Base-by-base conservation (phyloP, 306 rosid species). In the Vigna angularis region DNA sequence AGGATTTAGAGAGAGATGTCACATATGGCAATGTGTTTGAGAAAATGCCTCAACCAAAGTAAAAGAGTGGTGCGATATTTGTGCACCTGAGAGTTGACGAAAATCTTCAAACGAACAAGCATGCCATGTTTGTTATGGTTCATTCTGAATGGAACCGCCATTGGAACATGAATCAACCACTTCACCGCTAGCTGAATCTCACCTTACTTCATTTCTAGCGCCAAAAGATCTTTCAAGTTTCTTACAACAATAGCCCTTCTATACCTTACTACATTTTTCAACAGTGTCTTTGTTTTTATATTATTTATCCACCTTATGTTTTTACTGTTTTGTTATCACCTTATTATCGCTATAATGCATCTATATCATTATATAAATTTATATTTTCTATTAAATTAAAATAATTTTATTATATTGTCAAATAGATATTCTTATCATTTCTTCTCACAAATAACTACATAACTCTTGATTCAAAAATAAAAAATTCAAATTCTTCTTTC, bases 1-100 rank as follows among this genome's bases (percentile, higher is more conserved):
- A 28, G 62, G 51, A 67, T 57, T 74, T 52, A 55, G 34, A 70
- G 62, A 52, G 57, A 62, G 67, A 77, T 30, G 36, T 64, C 0
- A 48, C 16, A 12, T 12, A 61, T 3, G 79, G 57, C 80, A n/a
- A 83, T 51, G 82, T 79, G 84, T 84, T 84, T 7, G 87, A 79
- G 26, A 75, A 84, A 84, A 11, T 75, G 87, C 9, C 72, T 63
- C 24, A 84, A 63, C 81, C 20, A 84, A 70, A 72, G 28, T 28
- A 74, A 53, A 8, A 50, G 45, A 1, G 28, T 20, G 11, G 4
- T 61, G 45, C 1, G 0, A 6, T 9, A 44, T 64, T 42, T 3
- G 61, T 38, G 36, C n/a, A 79, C 87, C 78, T 50, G 79, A 10
- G 78, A 45, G 72, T 70, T 75, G 59, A 75, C 30, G 26, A 75